Evolutionary conservation across 495 filamentous ascomycete species (phyloP), one percentile per base, ranked within the genome.

Genomic region (Aspergillus hancockii): DNA sequence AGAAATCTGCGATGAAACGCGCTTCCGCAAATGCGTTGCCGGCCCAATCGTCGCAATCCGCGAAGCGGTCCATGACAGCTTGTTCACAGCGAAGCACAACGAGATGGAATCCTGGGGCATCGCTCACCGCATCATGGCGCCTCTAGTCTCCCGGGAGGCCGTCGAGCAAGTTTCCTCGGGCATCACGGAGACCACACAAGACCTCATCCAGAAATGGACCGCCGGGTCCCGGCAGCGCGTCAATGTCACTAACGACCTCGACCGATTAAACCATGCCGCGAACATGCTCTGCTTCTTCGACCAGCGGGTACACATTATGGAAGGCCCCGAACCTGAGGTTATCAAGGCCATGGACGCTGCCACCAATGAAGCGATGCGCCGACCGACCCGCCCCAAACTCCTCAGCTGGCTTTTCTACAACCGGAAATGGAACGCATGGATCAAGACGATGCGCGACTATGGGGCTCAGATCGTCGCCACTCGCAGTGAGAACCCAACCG

Each of bases 151-250:
- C 6, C 66, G 71, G 18, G 54, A 67, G 19, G 77, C 74, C 2
- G 66, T 75, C 21, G 67, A 70, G 21, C 62, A 50, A 3, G 54
- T 63, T 38, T 78, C 74, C 57, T 46, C 41, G 2, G 86, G 88
- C 62, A 90, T 94, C 80, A 82, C 81, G 43, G 86, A 88, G 59
- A 83, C 90, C 40, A 80, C 86, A 3, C 71, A 73, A 0, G 88
- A 94, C 54, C 69, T 93, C 52, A 79, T 84, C 30, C 74, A 83
- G 58, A 92, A 92, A 66, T 93, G 88, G 88, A 85, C 69, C 14
- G 76, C 81, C 52, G 82, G 81, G 0, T 62, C 81, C 0, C 64
- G 72, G n/a, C 67, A 84, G 41, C 73, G 76, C 22, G 85, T 92
- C 54, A 72, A 78, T 47, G 81, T 83, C 3, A 79, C 84, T 0